phyloP scores from a whole-genome alignment of 1,139 yeast species.

The Taphrina communis region DNA sequence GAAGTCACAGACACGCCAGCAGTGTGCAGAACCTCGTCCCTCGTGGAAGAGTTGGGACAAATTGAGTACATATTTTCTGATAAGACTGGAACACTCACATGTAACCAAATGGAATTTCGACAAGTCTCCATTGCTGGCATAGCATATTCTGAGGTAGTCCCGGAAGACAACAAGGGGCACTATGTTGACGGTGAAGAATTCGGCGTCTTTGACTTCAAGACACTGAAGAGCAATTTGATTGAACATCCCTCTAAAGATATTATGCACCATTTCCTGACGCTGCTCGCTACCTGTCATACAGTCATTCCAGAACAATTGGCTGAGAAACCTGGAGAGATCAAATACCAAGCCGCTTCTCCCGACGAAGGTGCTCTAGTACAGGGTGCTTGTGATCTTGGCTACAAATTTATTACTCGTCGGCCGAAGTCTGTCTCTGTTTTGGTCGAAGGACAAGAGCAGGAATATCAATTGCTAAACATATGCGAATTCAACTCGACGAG shows the following conservation, averaged over 20 bases:
- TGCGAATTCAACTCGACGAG: slow-evolving; percentile 98
- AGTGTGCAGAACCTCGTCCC: slow-evolving; percentile 89
- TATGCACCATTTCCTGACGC: slow-evolving; percentile 80
- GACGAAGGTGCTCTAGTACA: slow-evolving; percentile 99
- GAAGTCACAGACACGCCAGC: slow-evolving; percentile 91
- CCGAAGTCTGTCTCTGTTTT: slow-evolving; percentile 82
- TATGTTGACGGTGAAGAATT: slow-evolving; percentile 63
- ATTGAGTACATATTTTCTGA: slow-evolving; percentile 94
- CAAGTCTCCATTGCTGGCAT: slow-evolving; percentile 93
- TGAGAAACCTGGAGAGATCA: slow-evolving; percentile 57
- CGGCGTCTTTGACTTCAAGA: slow-evolving; percentile 77
- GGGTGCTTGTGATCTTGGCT: slow-evolving; percentile 91
- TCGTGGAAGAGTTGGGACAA: slow-evolving; percentile 96
- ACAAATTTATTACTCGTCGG: slow-evolving; percentile 78
- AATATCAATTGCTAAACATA: slow-evolving; percentile 80
- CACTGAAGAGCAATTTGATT: slow-evolving; percentile 61
- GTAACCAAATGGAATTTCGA: slow-evolving; percentile 95
- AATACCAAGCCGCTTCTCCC: slow-evolving; percentile 98
- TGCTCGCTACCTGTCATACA: slow-evolving; percentile 93
- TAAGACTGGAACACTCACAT: slow-evolving; percentile 92
- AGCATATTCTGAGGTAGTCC: slow-evolving; percentile 85
- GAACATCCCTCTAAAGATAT: slow-evolving; percentile 59
- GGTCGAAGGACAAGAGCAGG: slow-evolving; percentile 58
- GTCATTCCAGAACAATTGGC: slow-evolving; percentile 87
- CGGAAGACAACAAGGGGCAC: slow-evolving; percentile 67